Evolutionary conservation across 2,329 filamentous ascomycete species (phyloP).

Genomic region (Claviceps sorghi): DNA sequence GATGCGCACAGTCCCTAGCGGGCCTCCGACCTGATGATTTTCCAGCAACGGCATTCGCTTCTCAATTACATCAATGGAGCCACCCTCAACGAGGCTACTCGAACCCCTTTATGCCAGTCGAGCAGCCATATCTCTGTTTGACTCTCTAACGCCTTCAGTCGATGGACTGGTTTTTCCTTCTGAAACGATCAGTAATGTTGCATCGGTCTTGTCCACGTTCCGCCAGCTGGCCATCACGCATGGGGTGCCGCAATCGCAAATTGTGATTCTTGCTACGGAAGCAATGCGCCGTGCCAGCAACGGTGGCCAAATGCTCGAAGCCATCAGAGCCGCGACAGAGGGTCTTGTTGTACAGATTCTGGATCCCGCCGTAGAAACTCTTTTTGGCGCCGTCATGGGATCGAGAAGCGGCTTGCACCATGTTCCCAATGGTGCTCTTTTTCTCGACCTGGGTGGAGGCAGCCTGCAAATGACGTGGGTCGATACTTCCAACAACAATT

Average conservation of each 20-base stretch:
- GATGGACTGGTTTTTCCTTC: conserved; percentile 28
- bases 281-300: conserved; percentile 74
- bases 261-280: conserved; percentile 73
- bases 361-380: conserved; percentile 65
- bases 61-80: conserved; percentile 70
- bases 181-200: conserved; percentile 49
- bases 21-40: not conserved
- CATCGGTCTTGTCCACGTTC: conserved; percentile 55
- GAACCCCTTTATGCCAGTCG: conserved; percentile 66
- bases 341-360: conserved; percentile 60
- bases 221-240: conserved; percentile 55
- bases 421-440: conserved; percentile 51
- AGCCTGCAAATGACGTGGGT: conserved; percentile 53
- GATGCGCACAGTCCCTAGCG: not conserved
- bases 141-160: conserved; percentile 49
- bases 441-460: conserved; percentile 74
- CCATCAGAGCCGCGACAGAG: conserved; percentile 44
- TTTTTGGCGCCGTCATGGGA: conserved; percentile 64
- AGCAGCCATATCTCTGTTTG: conserved; percentile 72
- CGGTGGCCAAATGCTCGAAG: conserved; percentile 47
- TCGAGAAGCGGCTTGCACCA: conserved; percentile 58
- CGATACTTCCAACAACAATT: conserved; percentile 30
- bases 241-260: conserved; percentile 47
- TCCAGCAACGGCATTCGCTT: conserved; percentile 81
- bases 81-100: conserved; percentile 55